A percentile compares a stretch with the other conserved stretches of the same genome.
These are phyloP conservation scores for Lentinula sp. DNA, from an alignment of 768 basidiomycete genomes.

Conservation along the genomic window DNA sequence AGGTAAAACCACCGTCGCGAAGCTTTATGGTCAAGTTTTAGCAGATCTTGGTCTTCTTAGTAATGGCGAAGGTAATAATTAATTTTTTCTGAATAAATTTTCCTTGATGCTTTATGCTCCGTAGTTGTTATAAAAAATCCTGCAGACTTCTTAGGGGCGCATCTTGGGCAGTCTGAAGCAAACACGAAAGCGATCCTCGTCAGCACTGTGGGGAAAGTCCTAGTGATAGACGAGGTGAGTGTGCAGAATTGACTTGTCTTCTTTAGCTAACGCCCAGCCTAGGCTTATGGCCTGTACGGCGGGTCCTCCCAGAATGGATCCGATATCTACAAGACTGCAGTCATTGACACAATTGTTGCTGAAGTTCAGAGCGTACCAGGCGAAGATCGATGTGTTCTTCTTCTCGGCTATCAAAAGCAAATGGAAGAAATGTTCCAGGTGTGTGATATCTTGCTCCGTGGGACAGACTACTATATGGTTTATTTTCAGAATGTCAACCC, in stretches of 20 bases:
- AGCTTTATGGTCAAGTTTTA: slow-evolving; percentile 59
- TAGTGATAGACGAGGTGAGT: slow-evolving; percentile 38
- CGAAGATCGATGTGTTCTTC: slow-evolving; percentile 39
- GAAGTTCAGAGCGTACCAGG: slow-evolving; percentile 40
- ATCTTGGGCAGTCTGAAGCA: slow-evolving; percentile 54
- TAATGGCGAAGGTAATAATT: slow-evolving; percentile 57
- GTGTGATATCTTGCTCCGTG: background rate
- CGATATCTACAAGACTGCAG: slow-evolving; percentile 33
- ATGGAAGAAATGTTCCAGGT: slow-evolving; percentile 68
- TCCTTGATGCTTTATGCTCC: background rate
- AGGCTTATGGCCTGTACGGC: slow-evolving; percentile 40
- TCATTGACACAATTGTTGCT: slow-evolving; percentile 43
- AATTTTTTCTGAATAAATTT: background rate
- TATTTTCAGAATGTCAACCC: slow-evolving; percentile 63
- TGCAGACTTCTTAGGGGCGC: slow-evolving; percentile 56
- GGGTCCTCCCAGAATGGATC: slow-evolving; percentile 19
- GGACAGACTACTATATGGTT: background rate
- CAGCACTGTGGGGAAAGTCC: slow-evolving; percentile 35
- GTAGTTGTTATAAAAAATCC: slow-evolving; percentile 65
- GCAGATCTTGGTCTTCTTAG: slow-evolving; percentile 55
- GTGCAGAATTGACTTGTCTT: background rate
- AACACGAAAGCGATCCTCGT: slow-evolving; percentile 57
- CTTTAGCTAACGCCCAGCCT: background rate
- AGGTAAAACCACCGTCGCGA: slow-evolving; percentile 68
- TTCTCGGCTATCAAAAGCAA: slow-evolving; percentile 36